phyloP scores from a whole-genome alignment of 2,329 filamentous ascomycete genomes.

The Phyllosticta citribraziliensis region DNA sequence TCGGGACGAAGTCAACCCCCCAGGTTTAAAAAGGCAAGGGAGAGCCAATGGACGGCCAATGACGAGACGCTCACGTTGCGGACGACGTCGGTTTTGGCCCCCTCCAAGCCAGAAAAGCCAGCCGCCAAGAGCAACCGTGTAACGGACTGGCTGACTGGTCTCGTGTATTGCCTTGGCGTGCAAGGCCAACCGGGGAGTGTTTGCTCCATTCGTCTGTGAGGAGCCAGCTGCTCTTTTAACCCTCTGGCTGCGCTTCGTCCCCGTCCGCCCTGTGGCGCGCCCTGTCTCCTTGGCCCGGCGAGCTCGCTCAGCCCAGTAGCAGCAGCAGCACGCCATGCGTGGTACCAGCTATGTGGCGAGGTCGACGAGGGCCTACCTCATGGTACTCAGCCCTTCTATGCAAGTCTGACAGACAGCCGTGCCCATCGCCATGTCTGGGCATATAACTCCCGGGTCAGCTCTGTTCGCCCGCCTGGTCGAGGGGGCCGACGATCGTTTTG shows the following conservation, averaged over 20 bases:
- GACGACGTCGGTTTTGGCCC: not conserved
- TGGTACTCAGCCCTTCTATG: not conserved
- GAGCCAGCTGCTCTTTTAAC: not conserved
- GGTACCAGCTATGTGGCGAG: not conserved
- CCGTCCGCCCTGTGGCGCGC: not conserved
- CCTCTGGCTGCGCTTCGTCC: not conserved
- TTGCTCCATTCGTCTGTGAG: not conserved
- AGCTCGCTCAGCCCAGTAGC: not conserved
- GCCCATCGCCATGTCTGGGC: not conserved
- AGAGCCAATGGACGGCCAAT: too few relatives aligned
- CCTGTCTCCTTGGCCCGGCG: not conserved
- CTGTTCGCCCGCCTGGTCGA: not conserved
- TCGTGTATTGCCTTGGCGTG: not conserved
- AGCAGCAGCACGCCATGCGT: not conserved
- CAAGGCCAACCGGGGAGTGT: not conserved
- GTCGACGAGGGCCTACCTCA: not conserved
- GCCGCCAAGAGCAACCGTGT: not conserved
- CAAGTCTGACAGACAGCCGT: not conserved
- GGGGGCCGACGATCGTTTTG: not conserved
- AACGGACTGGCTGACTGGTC: not conserved
- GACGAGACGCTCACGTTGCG: too few relatives aligned
- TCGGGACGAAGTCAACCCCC: too few relatives aligned
- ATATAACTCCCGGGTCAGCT: not conserved
- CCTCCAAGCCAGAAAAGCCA: not conserved
- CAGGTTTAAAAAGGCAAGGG: too few relatives aligned